phyloP scores from a whole-genome alignment of 2,329 filamentous ascomycete species.

The Pseudocercospora fijiensis region DNA sequence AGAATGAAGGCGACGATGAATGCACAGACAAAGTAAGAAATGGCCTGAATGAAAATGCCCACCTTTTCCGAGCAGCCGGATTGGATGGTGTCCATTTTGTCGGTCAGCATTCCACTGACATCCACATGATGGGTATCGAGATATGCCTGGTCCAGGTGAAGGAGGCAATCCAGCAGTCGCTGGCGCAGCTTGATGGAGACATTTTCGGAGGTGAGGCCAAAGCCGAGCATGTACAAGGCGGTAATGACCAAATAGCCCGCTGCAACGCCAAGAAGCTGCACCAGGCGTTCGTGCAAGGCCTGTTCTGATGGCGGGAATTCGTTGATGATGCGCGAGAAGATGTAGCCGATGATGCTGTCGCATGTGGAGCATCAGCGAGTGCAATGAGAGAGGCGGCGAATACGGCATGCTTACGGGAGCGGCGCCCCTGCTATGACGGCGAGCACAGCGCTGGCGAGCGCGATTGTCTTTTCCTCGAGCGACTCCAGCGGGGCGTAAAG shows the following conservation, averaged over 20 bases:
- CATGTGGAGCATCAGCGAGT: background rate
- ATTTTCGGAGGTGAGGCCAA: conserved; percentile 52
- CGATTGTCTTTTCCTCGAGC: conserved; percentile 40
- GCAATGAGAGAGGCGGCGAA: no score
- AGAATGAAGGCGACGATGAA: conserved; percentile 49
- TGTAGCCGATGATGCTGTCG: conserved; percentile 41
- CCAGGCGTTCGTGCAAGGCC: conserved; percentile 44
- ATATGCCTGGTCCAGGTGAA: conserved; percentile 54
- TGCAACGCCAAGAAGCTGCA: conserved; percentile 48
- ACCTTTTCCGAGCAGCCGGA: conserved; percentile 50
- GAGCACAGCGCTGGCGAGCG: conserved; percentile 39
- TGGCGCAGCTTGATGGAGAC: conserved; percentile 50
- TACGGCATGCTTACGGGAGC: conserved; percentile 30
- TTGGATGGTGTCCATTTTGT: conserved; percentile 49
- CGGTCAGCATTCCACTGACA: conserved; percentile 48
- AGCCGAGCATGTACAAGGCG: conserved; percentile 52
- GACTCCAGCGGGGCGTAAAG: conserved; percentile 49
- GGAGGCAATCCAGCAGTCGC: conserved; percentile 48
- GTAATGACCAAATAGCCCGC: conserved; percentile 52
- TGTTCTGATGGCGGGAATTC: conserved; percentile 50
- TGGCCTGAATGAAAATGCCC: conserved; percentile 48
- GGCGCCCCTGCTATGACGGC: conserved; percentile 44
- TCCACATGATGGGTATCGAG: conserved; percentile 54
- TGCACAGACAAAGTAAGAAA: conserved; percentile 49
- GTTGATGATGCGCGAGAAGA: conserved; percentile 53